These are phyloP conservation scores for Cystoderma amianthinum DNA, from an alignment of 768 basidiomycete species.

Conservation along the genomic window DNA sequence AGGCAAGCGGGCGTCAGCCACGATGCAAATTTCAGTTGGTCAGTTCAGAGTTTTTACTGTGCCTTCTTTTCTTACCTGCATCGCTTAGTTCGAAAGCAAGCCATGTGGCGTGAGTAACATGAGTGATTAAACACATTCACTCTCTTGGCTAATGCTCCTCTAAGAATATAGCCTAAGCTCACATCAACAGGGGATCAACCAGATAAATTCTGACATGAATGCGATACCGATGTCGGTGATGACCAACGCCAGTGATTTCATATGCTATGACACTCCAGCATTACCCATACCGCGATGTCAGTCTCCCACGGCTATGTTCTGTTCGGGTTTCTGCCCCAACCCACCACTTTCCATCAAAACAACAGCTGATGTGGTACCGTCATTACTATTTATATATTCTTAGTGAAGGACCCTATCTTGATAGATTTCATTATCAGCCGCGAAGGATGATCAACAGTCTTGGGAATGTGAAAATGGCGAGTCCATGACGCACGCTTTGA, in stretches of 20 bases:
- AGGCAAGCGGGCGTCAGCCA: slow-evolving; percentile 26
- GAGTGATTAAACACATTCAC: neutral
- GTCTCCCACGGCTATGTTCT: slow-evolving; percentile 25
- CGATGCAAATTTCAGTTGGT: slow-evolving; percentile 24
- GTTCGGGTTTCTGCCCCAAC: slow-evolving; percentile 21
- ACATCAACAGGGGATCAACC: too few species aligned
- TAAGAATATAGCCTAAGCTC: slow-evolving; percentile 15
- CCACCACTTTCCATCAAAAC: slow-evolving; percentile 3
- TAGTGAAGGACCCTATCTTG: neutral
- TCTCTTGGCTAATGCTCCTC: slow-evolving; percentile 12
- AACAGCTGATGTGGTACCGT: slow-evolving; percentile 26
- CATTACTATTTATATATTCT: slow-evolving; percentile 6
- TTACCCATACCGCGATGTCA: slow-evolving; percentile 13
- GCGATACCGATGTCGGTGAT: too few species aligned
- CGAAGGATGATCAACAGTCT: slow-evolving; percentile 28
- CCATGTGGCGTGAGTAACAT: slow-evolving; percentile 2
- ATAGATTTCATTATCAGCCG: slow-evolving; percentile 28
- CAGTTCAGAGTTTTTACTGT: too few species aligned
- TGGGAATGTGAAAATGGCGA: slow-evolving; percentile 28
- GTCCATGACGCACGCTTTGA: slow-evolving; percentile 25
- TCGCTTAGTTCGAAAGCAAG: slow-evolving; percentile 13
- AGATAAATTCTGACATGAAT: too few species aligned
- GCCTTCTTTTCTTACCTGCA: slow-evolving; percentile 3
- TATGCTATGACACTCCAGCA: slow-evolving; percentile 8
- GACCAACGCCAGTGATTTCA: too few species aligned